Percentiles rank a stretch among this genome's conserved stretches.
Evolutionary conservation across 1,284 basidiomycete genomes (phyloP).

Genomic region (Cutaneotrichosporon dermatis): DNA sequence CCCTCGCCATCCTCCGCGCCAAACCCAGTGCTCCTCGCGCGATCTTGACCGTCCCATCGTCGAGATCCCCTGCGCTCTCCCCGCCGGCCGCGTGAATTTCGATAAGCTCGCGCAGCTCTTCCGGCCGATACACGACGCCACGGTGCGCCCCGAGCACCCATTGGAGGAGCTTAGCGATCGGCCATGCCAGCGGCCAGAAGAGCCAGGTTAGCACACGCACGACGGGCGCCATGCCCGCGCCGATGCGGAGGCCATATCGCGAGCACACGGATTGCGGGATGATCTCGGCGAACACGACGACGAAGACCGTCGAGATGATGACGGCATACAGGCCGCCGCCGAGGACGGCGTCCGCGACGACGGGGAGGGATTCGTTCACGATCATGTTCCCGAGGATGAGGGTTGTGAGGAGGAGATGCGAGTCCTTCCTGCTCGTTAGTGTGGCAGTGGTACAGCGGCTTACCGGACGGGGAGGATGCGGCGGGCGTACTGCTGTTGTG

Average conservation of each 20-base stretch:
- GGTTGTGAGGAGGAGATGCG: conserved; percentile 75
- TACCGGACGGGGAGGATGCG: conserved; percentile 78
- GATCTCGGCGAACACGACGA: conserved; percentile 59
- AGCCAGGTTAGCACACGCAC: conserved; percentile 64
- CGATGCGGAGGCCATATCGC: conserved; percentile 83
- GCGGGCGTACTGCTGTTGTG: conserved; percentile 72
- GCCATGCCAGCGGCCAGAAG: conserved; percentile 69
- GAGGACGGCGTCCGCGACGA: conserved; percentile 77
- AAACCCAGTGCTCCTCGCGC: conserved; percentile 69
- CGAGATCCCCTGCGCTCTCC: conserved; percentile 64
- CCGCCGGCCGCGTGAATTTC: conserved; percentile 59
- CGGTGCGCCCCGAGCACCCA: conserved; percentile 65
- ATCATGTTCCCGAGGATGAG: conserved; percentile 82
- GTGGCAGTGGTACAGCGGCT: conserved; percentile 3
- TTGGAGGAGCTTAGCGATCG: conserved; percentile 78
- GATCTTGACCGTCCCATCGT: conserved; percentile 68
- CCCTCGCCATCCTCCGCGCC: conserved; percentile 61
- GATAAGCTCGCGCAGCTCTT: conserved; percentile 62
- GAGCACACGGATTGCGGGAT: conserved; percentile 71
- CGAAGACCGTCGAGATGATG: conserved; percentile 71
- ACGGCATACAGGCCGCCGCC: conserved; percentile 74
- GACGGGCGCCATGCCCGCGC: conserved; percentile 77
- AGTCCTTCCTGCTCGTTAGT: conserved; percentile 56
- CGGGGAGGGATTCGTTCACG: conserved; percentile 79
- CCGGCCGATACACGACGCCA: conserved; percentile 42